These are phyloP conservation scores for Galerina sulciceps DNA, from an alignment of 768 basidiomycete species.

Conservation along the genomic window DNA sequence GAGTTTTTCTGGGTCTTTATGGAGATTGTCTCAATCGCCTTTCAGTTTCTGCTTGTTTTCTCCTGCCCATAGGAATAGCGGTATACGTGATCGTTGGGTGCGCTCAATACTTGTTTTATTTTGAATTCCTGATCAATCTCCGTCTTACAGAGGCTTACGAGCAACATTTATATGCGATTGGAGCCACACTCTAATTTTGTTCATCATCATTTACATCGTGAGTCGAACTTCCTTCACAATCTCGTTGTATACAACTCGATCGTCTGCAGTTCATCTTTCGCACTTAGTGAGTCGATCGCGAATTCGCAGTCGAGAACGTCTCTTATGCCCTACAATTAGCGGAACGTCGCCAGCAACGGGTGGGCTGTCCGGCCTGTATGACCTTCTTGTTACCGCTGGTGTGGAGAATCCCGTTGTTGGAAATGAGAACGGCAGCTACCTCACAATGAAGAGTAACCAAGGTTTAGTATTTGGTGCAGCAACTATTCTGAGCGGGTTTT, in stretches of 20 bases:
- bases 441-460: slow-evolving; percentile 59
- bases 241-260: background rate
- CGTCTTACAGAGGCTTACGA: slow-evolving; percentile 34
- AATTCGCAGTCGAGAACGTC: background rate
- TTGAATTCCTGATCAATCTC: background rate
- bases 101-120: background rate
- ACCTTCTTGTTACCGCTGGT: slow-evolving; percentile 50
- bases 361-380: slow-evolving; percentile 45
- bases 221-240: slow-evolving; percentile 17
- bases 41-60: slow-evolving; percentile 42
- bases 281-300: slow-evolving; percentile 28
- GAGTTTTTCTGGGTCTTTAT: no score
- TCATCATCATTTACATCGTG: slow-evolving; percentile 39
- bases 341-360: slow-evolving; percentile 42
- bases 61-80: slow-evolving; percentile 48
- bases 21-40: background rate
- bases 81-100: slow-evolving; percentile 44
- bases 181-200: slow-evolving; percentile 50
- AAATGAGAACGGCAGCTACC: slow-evolving; percentile 54
- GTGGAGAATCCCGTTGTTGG: slow-evolving; percentile 49
- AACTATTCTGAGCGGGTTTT: slow-evolving; percentile 43
- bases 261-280: slow-evolving; percentile 30
- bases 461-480: slow-evolving; percentile 46
- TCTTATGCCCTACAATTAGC: slow-evolving; percentile 13
- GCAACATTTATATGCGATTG: slow-evolving; percentile 50